These are phyloP conservation scores for Yueomyces sp. DNA, from an alignment of 805 yeast species.

Conservation along the genomic window DNA sequence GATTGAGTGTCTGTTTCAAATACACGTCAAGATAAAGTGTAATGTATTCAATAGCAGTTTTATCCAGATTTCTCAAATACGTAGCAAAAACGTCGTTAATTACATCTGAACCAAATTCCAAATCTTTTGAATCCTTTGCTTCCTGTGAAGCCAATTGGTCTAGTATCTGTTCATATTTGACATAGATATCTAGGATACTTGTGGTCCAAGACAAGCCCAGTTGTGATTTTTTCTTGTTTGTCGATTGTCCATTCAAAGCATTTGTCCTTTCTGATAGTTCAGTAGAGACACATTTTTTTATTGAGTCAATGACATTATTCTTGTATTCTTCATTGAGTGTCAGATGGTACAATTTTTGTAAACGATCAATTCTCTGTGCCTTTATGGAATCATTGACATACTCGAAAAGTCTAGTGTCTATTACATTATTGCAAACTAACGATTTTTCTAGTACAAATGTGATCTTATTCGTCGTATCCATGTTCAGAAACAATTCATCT, in stretches of 20 bases:
- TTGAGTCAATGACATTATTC: conserved; percentile 5
- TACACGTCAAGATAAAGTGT: conserved; percentile 47
- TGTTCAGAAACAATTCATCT: conserved; percentile 9
- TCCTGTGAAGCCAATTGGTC: conserved; percentile 7
- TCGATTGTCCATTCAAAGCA: conserved; percentile 2
- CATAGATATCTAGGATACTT: conserved; percentile 37
- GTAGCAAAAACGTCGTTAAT: conserved; percentile 44
- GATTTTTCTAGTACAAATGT: conserved; percentile 9
- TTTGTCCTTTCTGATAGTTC: conserved; percentile 6
- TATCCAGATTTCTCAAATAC: conserved; percentile 36
- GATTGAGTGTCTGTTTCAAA: conserved; percentile 26
- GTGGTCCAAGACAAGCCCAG: conserved; percentile 59
- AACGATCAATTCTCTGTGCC: conserved; percentile 3
- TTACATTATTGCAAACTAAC: conserved; percentile 12
- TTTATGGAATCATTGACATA: conserved; percentile 5
- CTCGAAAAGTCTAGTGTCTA: conserved; percentile 1
- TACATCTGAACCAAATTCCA: conserved; percentile 5
- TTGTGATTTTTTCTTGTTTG: conserved; percentile 27
- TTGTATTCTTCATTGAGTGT: conserved; percentile 7
- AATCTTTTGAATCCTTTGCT: conserved; percentile 36
- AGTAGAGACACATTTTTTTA: conserved; percentile 7
- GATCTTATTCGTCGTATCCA: conserved; percentile 14
- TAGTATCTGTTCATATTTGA: conserved; percentile 36
- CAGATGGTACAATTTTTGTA: conserved; percentile 8
- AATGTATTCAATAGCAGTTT: conserved; percentile 38